Percentiles rank a stretch among this genome's conserved stretches.
These are phyloP conservation scores for Chytriomyces hyalinus DNA, from an alignment of 192 early-diverging fungal species.

Conservation along the genomic window DNA sequence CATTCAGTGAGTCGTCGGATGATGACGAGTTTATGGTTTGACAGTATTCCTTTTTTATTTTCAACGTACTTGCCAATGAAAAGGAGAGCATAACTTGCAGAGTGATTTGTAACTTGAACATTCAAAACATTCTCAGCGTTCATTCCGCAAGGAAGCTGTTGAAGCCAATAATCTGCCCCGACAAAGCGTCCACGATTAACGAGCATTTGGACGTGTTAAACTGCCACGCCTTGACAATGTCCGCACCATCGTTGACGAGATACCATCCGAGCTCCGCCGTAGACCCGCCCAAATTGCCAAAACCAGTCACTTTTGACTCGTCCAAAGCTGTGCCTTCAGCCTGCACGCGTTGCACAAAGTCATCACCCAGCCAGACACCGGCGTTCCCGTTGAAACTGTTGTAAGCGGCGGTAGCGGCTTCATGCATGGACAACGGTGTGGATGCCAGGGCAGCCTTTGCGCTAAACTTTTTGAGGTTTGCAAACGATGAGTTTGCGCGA, in stretches of 20 bases:
- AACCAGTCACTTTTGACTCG: too few species aligned
- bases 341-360: not conserved
- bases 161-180: slow-evolving; percentile 19
- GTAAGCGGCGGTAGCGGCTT: not conserved
- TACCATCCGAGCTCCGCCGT: slow-evolving; percentile 15
- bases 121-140: slow-evolving; percentile 1
- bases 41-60: not conserved
- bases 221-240: slow-evolving; percentile 13
- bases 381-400: slow-evolving; percentile 1
- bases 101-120: not conserved
- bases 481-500: slow-evolving; percentile 10
- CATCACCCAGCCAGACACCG: slow-evolving; percentile 12
- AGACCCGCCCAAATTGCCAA: not conserved
- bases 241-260: not conserved
- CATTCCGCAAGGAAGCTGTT: slow-evolving; percentile 18
- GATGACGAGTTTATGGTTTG: not conserved
- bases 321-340: too few species aligned
- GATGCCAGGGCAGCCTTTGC: not conserved
- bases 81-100: slow-evolving; percentile 2
- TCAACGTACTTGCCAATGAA: not conserved
- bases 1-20: not conserved
- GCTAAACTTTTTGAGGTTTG: not conserved
- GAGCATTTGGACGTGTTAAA: not conserved
- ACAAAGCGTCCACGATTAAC: slow-evolving; percentile 11
- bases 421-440: not conserved